Evolutionary conservation across 208 protist species (phyloP).

Genomic region (Leishmania tarentolae): DNA sequence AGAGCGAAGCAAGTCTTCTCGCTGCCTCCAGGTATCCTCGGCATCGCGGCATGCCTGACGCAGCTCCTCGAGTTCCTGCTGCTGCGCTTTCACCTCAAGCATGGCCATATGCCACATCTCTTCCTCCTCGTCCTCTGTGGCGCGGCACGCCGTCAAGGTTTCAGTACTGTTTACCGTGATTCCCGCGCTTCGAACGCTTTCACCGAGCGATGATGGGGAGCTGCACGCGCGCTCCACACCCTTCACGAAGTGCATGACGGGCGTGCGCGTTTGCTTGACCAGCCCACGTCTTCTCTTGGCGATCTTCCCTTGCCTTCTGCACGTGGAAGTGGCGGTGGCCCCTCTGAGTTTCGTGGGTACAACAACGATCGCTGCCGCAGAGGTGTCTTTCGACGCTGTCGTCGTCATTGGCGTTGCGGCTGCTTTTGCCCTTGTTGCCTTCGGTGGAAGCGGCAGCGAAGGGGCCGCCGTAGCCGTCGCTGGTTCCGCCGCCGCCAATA

Average conservation of each 20-base stretch:
- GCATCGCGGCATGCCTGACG: slow-evolving; percentile 34
- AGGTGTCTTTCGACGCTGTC: not conserved
- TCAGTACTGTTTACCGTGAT: not conserved
- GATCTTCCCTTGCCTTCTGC: not conserved
- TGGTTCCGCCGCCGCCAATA: not conserved
- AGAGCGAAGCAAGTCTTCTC: slow-evolving; percentile 34
- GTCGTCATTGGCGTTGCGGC: not conserved
- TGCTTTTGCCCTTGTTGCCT: not conserved
- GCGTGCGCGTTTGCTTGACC: not conserved
- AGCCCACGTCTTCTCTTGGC: not conserved
- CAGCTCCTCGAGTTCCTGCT: slow-evolving; percentile 62
- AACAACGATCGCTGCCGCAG: not conserved
- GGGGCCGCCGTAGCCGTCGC: too few relatives aligned
- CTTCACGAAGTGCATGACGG: not conserved
- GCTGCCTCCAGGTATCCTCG: slow-evolving; percentile 39
- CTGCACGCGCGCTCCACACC: not conserved
- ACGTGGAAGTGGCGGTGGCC: not conserved
- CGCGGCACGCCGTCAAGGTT: not conserved
- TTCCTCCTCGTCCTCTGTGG: slow-evolving; percentile 36
- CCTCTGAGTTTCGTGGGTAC: not conserved
- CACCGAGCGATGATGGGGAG: not conserved
- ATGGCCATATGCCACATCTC: slow-evolving; percentile 59
- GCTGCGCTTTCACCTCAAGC: slow-evolving; percentile 69
- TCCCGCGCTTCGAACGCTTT: not conserved
- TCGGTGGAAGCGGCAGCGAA: not conserved